Evolutionary conservation across 306 rosid species (phyloP), one percentile per base, ranked within the genome.

Genomic region (Cucurbita pepo): DNA sequence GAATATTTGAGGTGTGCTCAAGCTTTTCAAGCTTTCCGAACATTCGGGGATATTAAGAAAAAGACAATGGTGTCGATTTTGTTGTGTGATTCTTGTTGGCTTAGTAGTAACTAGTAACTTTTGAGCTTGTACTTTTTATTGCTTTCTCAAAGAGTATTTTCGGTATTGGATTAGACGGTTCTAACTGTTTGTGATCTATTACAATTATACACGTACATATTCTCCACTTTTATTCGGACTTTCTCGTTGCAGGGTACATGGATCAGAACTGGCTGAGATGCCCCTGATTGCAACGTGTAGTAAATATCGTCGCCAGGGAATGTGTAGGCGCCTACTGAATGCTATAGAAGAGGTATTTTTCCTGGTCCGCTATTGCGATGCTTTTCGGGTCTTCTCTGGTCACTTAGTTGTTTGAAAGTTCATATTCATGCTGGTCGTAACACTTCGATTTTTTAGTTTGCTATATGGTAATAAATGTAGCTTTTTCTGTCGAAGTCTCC

Each of bases 221-320:
- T 43, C 19, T 43, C 64, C n/a, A 14, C 55, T n/a, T 55, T 40
- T 38, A 8, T 34, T 78, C 44, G 44, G 56, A 74, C 61, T 48
- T 40, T 78, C 59, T 55, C 78, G 54, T 56, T 63, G 79, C 86
- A 94, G 99, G 88, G 85, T 94, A 79, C 97, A 94, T 78, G 99
- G 99, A 78, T 75, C 91, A 78, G 53, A 81, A 47, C 80, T 89
- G 58, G 99, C 99, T 45, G 99, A 94, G 89, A 89, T 94, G 99
- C 99, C 99, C 37, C 88, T 94, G 41, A 86, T 91, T 89, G 97
- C 99, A 58, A 94, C 99, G 77, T 89, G 96, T 82, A 94, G 99
- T 77, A 81, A 44, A 71, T 85, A 81, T 78, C 97, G 97, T 76
- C 96, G 97, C 61, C 95, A 83, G 82, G 99, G 99, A 86, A 94